Base-by-base conservation (phyloP, 768 basidiomycete species). In the Cystobasidium ongulense region DNA sequence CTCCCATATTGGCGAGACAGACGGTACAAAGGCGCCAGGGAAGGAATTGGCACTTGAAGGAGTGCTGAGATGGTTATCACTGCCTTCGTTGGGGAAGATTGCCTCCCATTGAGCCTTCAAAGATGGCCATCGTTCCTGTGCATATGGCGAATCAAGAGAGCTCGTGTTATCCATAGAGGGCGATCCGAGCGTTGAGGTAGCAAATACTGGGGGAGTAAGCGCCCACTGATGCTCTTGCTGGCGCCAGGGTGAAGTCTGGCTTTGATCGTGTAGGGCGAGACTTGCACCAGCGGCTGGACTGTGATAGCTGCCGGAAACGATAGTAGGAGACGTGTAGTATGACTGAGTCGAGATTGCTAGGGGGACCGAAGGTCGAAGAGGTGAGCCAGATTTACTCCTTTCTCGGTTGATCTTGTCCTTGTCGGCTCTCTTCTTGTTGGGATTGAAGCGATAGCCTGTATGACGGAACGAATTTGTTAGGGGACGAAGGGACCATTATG, bases 371-470 rank as follows among this genome's bases (percentile, higher is more conserved):
- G 5, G 1, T 52, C 35, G 65, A 8, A 27, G 27, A 2, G 29
- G 38, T 67, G 65, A 41, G 17, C 41, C 27, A 21, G 27, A 31
- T 31, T 52, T 67, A 15, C 65, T 67, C 46, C 43, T 67, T 67
- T 46, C 41, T 10, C 21, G 65, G 17, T 50, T 50, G 46, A 50
- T 23, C 57, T 57, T 57, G 54, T 7, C 54, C 25, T 53, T 68
- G 10, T 71, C 54, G 25, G 50, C 53, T 46, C 53, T 36, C n/a
- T 52, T 36, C 39, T 59, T 71, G 53, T 59, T 71, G 3, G 68
- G 68, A 35, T 59, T 59, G 68, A 71, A 71, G 10, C 68, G 68
- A 29, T 71, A 71, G 52, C 68, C 68, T 71, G 25, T 7, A 27
- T 29, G 29, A 31, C 8, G 23, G 33, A 29, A 23, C 7, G 68